phyloP scores from a whole-genome alignment of 2,329 filamentous ascomycete species.

The Sarocladium kiliense region DNA sequence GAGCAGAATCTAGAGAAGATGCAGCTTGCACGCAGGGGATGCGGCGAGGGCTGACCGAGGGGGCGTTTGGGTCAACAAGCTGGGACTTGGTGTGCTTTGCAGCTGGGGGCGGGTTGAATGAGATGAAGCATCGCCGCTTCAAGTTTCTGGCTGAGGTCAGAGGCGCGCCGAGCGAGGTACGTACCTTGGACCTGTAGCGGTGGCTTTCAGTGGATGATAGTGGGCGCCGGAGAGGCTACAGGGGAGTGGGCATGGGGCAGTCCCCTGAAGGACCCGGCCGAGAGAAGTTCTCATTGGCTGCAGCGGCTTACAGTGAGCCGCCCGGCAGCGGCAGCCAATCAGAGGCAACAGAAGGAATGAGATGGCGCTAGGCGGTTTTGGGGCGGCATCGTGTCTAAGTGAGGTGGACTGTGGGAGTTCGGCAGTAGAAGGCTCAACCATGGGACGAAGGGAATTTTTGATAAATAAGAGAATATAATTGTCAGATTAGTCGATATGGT shows the following conservation, averaged over 20 bases:
- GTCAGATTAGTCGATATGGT: not conserved
- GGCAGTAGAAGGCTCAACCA: not conserved
- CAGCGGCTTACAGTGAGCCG: constrained; percentile 1
- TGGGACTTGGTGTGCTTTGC: not conserved
- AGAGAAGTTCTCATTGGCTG: constrained; percentile 3
- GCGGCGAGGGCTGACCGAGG: constrained; percentile 3
- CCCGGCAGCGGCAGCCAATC: not conserved
- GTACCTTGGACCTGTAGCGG: not conserved
- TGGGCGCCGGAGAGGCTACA: not conserved
- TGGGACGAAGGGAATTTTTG: not conserved
- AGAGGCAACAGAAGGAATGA: not conserved
- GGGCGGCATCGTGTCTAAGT: not conserved
- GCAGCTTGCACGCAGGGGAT: constrained; percentile 5
- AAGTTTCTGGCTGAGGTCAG: constrained; percentile 9
- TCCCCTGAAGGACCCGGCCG: not conserved
- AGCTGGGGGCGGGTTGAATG: constrained; percentile 4
- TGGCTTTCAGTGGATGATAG: not conserved
- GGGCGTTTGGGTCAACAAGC: not conserved
- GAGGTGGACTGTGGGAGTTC: not conserved
- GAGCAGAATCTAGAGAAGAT: constrained; percentile 3
- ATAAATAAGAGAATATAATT: not conserved
- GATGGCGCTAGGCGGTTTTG: not conserved
- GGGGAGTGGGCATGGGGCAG: not conserved
- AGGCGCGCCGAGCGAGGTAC: not conserved
- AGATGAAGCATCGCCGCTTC: constrained; percentile 9